A percentile compares a stretch with the other conserved stretches of the same genome.
phyloP scores from a whole-genome alignment of 257 asterid genomes.

The Leptodermis oblonga region DNA sequence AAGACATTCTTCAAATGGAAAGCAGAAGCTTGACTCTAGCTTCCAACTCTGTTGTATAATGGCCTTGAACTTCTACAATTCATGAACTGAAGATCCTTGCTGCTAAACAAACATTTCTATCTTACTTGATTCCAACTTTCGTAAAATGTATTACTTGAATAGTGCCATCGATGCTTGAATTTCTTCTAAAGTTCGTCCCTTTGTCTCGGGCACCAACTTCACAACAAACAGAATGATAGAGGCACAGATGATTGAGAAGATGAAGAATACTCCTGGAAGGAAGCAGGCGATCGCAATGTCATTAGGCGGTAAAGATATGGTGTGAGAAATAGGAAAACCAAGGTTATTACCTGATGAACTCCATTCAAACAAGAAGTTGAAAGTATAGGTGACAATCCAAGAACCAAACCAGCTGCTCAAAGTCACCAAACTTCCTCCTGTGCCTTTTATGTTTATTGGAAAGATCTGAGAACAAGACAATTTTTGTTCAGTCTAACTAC shows the following conservation, averaged over 20 bases:
- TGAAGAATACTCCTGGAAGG: conserved; percentile 20
- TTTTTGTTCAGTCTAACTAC: not conserved
- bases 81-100: no score
- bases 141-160: conserved; percentile 3
- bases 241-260: conserved; percentile 24
- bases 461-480: conserved; percentile 13
- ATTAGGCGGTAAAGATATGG: not conserved
- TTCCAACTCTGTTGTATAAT: no score
- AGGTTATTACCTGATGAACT: conserved; percentile 56
- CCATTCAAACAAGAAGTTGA: conserved; percentile 69
- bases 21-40: no score
- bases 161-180: conserved; percentile 27
- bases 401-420: conserved; percentile 79
- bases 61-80: no score
- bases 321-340: not conserved
- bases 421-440: conserved; percentile 78
- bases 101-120: not conserved
- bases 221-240: conserved; percentile 47
- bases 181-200: conserved; percentile 34
- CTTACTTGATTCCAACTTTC: not conserved
- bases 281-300: not conserved
- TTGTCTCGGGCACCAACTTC: conserved; percentile 78
- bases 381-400: conserved; percentile 81
- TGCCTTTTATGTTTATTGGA: conserved; percentile 38
- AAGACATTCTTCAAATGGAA: no score